Evolutionary conservation across 2,329 filamentous ascomycete genomes (phyloP), one percentile per base, ranked within the genome.

Genomic region (Paraphaeosphaeria sporulosa): DNA sequence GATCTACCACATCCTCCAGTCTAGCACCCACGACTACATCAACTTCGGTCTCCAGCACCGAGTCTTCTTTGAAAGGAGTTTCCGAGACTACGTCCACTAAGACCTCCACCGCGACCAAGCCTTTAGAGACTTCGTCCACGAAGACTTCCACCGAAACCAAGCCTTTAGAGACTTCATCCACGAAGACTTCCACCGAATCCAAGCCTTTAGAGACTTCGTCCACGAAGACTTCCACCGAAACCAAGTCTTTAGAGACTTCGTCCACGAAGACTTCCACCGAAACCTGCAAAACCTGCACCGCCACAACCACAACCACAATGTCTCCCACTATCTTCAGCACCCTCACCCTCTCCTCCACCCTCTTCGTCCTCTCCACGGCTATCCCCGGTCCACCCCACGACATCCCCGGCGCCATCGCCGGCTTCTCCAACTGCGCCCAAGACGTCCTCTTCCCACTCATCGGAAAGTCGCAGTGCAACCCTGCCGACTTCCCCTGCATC

Each of bases 401-500:
- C 30, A 55, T 57, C 44, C 53, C 60, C 19, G 34, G 17, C 19
- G 60, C 63, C n/a, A 67, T 71, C 50, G 56, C 60, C 38, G 60
- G 49, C 36, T 65, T 70, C 21, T 55, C 57, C 17, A 49, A 66
- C 38, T 71, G 69, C 59, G 56, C 58, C 46, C 68, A 69, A 65
- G 49, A 38, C 32, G 62, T 70, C 48, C 44, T 71, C 55, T 67
- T 70, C 57, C 58, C 63, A 6, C 44, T 55, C 15, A 54, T 72
- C 52, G 47, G 62, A 27, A 55, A 62, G 54, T 64, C 61, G 63
- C 40, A 62, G 27, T 70, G 64, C 64, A 67, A 61, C 50, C 62
- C 63, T 2, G 57, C 49, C 25, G 58, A 68, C 57, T 66, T 67
- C 60, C 52, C 55, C 40, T 72, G 68, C 63, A 65, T 72, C 42